A percentile compares a stretch with the other conserved stretches of the same genome.
phyloP scores from a whole-genome alignment of 2,329 filamentous ascomycete species.

The Aspergillus hiratsukae region DNA sequence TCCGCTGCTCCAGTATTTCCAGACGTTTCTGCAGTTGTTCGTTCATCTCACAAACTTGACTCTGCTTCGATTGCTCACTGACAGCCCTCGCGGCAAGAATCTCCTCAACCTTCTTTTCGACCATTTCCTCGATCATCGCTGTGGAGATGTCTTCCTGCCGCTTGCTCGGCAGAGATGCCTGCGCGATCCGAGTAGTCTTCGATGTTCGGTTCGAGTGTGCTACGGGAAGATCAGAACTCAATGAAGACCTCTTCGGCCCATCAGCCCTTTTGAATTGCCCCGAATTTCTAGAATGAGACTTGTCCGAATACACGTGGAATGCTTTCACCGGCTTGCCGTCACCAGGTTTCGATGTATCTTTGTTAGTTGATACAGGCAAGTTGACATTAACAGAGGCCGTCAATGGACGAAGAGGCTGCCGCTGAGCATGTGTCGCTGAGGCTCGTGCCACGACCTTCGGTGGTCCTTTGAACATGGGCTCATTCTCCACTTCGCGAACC shows the following conservation, averaged over 20 bases:
- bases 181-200: constrained; percentile 43
- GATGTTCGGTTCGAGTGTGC: constrained; percentile 38
- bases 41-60: constrained; percentile 54
- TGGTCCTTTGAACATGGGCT: constrained; percentile 77
- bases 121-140: constrained; percentile 81
- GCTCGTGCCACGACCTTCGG: constrained; percentile 50
- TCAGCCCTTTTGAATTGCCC: constrained; percentile 37
- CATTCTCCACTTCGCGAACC: constrained; percentile 91
- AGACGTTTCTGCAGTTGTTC: constrained; percentile 76
- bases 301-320: constrained; percentile 84
- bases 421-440: constrained; percentile 45
- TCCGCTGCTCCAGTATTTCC: constrained; percentile 79
- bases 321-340: constrained; percentile 71
- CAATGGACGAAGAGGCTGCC: constrained; percentile 76
- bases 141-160: constrained; percentile 56
- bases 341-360: constrained; percentile 49
- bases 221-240: constrained; percentile 31
- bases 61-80: constrained; percentile 49
- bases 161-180: constrained; percentile 27
- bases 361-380: constrained; percentile 51
- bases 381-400: constrained; percentile 71
- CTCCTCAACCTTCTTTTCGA: constrained; percentile 86
- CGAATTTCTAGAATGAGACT: constrained; percentile 43
- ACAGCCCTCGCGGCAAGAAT: constrained; percentile 72
- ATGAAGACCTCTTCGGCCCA: constrained; percentile 42